Conservation (phyloP, 306 rosid species). For the Vachellia collinsii region DNA sequence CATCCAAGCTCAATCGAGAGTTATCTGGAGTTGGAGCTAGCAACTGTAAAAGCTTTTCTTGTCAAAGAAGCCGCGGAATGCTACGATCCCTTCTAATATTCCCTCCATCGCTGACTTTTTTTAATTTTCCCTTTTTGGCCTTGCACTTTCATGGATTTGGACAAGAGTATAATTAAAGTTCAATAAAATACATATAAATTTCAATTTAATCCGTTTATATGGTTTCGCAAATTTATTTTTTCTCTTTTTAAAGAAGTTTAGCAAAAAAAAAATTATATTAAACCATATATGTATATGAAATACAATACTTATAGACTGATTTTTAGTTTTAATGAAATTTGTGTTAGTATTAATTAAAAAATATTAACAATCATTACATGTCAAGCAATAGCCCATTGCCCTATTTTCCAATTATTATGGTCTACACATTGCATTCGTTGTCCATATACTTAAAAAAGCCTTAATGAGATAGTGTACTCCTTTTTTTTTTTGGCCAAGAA, state of each 20-base stretch:
- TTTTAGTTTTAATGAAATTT: too few relatives aligned
- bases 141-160: background rate
- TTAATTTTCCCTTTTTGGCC: background rate
- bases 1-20: conserved; percentile 37
- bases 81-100: background rate
- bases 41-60: background rate
- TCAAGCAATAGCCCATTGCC: background rate
- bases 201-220: background rate
- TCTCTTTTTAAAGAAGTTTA: background rate
- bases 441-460: too few relatives aligned
- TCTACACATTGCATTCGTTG: too few relatives aligned
- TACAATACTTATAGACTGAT: too few relatives aligned
- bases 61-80: background rate
- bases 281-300: background rate
- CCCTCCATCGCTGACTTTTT: background rate
- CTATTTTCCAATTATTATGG: too few relatives aligned
- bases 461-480: too few relatives aligned
- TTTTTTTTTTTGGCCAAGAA: too few relatives aligned
- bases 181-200: too few relatives aligned
- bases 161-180: too few relatives aligned
- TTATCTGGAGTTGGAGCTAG: background rate
- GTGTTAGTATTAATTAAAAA: background rate
- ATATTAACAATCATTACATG: background rate
- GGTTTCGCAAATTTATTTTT: background rate
- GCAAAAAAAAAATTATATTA: background rate